phyloP scores from a whole-genome alignment of 305 asterid species.

The Caryopteris hybrid region DNA sequence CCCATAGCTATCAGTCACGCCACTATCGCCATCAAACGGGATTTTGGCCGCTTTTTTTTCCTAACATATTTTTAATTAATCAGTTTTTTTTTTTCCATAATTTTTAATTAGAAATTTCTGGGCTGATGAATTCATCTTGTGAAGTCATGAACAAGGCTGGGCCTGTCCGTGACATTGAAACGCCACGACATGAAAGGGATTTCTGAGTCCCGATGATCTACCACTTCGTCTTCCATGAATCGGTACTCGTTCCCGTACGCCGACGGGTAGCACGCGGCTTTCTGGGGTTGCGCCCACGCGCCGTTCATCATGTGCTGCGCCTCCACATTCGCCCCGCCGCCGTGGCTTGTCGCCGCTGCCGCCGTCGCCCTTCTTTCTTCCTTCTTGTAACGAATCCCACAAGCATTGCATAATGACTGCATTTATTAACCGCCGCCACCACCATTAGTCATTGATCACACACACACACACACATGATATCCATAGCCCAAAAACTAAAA shows the following conservation, averaged over 20 bases:
- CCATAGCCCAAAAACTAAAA: background rate
- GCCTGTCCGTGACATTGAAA: conserved; percentile 45
- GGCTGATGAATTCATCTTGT: conserved; percentile 28
- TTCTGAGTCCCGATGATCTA: conserved; percentile 40
- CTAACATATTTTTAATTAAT: too few species aligned
- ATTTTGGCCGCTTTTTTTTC: background rate
- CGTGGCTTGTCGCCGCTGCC: conserved; percentile 49
- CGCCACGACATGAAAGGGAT: conserved; percentile 54
- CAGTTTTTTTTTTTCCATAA: background rate
- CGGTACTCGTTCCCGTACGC: conserved; percentile 55
- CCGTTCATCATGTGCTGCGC: conserved; percentile 42
- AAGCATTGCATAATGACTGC: conserved; percentile 97
- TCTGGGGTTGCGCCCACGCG: conserved; percentile 57
- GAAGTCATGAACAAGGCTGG: conserved; percentile 45
- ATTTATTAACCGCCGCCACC: background rate
- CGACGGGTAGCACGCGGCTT: conserved; percentile 43
- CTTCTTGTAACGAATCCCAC: conserved; percentile 95
- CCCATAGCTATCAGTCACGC: conserved; percentile 22
- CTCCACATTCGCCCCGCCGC: conserved; percentile 28
- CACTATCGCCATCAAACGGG: conserved; percentile 29
- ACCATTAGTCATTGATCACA: background rate
- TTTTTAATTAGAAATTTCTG: background rate
- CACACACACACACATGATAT: background rate
- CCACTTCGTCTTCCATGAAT: conserved; percentile 51
- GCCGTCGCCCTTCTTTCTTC: conserved; percentile 93